These are phyloP conservation scores for Euptelea pleiosperma DNA, from an alignment of 164 flowering plant genomes.

Conservation along the genomic window DNA sequence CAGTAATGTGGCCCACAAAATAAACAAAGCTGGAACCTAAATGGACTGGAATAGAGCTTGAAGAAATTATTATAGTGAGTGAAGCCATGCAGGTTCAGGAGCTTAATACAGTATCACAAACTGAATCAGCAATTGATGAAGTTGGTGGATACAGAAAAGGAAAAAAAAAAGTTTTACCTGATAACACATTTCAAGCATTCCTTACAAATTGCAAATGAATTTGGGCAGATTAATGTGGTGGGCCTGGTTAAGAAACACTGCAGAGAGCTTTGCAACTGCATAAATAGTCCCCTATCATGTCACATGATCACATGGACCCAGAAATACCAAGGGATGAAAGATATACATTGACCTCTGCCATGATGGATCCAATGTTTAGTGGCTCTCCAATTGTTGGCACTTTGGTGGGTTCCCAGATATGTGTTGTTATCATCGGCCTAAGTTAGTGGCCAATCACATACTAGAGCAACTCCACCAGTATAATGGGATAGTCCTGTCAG, in stretches of 20 bases:
- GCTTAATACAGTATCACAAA: no score
- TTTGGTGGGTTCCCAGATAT: conserved; percentile 24
- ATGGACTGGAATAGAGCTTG: no score
- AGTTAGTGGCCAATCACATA: conserved; percentile 27
- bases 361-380: conserved; percentile 3
- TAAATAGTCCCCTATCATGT: not conserved
- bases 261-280: not conserved
- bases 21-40: no score
- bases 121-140: no score
- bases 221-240: not conserved
- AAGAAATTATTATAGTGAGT: not conserved
- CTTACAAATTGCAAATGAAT: not conserved
- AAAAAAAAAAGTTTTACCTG: not conserved
- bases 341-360: not conserved
- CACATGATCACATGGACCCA: not conserved
- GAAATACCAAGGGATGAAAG: not conserved
- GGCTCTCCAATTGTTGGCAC: not conserved
- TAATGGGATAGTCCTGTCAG: conserved; percentile 22
- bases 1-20: no score
- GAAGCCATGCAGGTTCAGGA: no score
- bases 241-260: not conserved
- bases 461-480: conserved; percentile 17
- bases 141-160: not conserved
- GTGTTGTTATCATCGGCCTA: conserved; percentile 22
- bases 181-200: not conserved